Base-by-base conservation (phyloP, 441 rosid species). In the Populus hybrid region DNA sequence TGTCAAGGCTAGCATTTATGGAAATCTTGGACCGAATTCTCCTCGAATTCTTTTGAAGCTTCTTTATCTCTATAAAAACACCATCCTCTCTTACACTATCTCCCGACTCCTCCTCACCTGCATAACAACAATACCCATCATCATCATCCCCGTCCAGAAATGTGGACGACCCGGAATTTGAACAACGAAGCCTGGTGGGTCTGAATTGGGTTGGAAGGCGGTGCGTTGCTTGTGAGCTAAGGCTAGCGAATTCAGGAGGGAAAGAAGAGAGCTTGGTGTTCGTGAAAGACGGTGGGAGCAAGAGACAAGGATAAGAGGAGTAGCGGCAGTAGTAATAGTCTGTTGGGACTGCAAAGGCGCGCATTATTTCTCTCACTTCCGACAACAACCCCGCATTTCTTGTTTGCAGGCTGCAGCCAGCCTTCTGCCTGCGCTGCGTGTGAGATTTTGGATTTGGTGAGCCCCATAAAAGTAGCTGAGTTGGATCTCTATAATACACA, bases 21-120 rank as follows among this genome's bases (percentile, higher is more conserved):
- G 83, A 89, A 74, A 95, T 84, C 79, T 85, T 88, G 67, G 99
- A 90, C 73, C 88, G 85, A 72, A 95, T 90, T 72, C 92, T 89
- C 75, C 97, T 84, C 9, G 90, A 88, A 80, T 90, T 92, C 72
- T 75, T 87, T 72, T 90, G 95, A 16, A 87, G 86, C 78, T 86
- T 93, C 86, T 84, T 82, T n/a, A 95, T 80, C 79, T 85, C 93
- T 4, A 89, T 87, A 32, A 72, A 75, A 64, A 91, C 83, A 16
- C 90, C 95, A 76, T 91, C 94, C 26, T 84, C 89, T 14, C 59
- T 67, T 20, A 64, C 68, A 26, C 81, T 26, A 11, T 81, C 82
- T 32, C 83, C 85, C 36, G 77, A 75, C 23, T 69, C 72, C 24
- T 74, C 87, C 69, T 70, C 88, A 73, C 83, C 91, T 80, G 66